phyloP scores from a whole-genome alignment of 139 green algal genomes.

The Helicosporidium sp. region DNA sequence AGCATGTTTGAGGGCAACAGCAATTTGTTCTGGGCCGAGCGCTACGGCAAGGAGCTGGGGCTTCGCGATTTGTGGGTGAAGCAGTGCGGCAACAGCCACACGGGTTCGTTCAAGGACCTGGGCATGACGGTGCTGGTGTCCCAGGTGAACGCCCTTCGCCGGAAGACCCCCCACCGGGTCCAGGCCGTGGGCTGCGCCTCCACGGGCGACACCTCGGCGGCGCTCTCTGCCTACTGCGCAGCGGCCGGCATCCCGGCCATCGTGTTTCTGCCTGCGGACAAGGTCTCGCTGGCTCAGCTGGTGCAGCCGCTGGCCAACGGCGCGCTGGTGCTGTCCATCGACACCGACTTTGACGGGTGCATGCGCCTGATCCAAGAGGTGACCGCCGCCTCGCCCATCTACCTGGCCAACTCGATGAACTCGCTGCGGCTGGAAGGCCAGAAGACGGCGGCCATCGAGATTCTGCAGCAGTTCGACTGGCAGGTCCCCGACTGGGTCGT shows the following conservation, averaged over 20 bases:
- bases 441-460: constrained; percentile 99
- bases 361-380: constrained; percentile 93
- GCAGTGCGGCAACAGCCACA: constrained; percentile 98
- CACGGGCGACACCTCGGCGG: constrained; percentile 93
- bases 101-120: constrained; percentile 95
- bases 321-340: constrained; percentile 87
- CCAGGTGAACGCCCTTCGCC: constrained; percentile 75
- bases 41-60: constrained; percentile 80
- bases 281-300: constrained; percentile 92
- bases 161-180: constrained; percentile 63
- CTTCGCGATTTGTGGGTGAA: constrained; percentile 99
- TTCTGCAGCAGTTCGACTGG: constrained; percentile 99
- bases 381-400: constrained; percentile 86
- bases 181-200: constrained; percentile 91
- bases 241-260: constrained; percentile 87
- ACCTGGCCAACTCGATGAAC: constrained; percentile 99
- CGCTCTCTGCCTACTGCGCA: constrained; percentile 92
- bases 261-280: constrained; percentile 96
- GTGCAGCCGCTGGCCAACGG: constrained; percentile 98
- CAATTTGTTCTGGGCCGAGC: constrained; percentile 99
- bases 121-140: constrained; percentile 96
- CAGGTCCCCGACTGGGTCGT: constrained; percentile 95
- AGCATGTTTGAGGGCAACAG: constrained; percentile 98
- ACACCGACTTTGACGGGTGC: constrained; percentile 99
- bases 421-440: constrained; percentile 90